Evolutionary conservation across 2,329 filamentous ascomycete genomes (phyloP).

Genomic region (Alternaria consortialis): DNA sequence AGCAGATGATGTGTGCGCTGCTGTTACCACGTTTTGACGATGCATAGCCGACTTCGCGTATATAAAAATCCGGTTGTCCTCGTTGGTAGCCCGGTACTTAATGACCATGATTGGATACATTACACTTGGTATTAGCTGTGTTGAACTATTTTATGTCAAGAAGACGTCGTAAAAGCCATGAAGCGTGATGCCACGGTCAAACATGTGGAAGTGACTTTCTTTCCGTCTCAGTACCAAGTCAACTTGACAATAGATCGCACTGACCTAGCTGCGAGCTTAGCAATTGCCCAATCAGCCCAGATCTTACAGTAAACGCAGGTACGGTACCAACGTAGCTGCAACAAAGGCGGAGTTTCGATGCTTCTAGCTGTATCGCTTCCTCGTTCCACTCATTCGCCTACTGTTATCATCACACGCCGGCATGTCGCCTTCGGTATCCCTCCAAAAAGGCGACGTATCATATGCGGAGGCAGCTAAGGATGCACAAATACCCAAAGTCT

Average conservation of each 20-base stretch:
- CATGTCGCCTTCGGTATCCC: neutral
- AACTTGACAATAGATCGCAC: neutral
- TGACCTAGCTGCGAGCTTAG: neutral
- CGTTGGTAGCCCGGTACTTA: neutral
- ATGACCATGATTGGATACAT: neutral
- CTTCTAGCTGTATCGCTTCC: neutral
- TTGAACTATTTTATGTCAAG: neutral
- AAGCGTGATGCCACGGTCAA: neutral
- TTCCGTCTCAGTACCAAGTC: neutral
- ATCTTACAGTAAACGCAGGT: neutral
- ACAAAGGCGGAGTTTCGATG: neutral
- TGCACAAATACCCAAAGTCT: neutral
- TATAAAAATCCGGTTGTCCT: neutral
- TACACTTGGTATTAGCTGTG: neutral
- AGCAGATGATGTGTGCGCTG: neutral
- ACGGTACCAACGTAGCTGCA: neutral
- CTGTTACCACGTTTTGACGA: neutral
- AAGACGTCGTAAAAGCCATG: neutral
- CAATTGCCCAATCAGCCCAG: neutral
- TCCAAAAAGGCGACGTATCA: neutral
- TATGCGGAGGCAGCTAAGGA: neutral
- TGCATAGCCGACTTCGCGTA: neutral
- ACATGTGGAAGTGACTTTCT: neutral
- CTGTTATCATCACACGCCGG: neutral
- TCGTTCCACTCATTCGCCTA: neutral